phyloP scores from a whole-genome alignment of 352 stramenopile genomes.

The Globisporangium acanthophoron region DNA sequence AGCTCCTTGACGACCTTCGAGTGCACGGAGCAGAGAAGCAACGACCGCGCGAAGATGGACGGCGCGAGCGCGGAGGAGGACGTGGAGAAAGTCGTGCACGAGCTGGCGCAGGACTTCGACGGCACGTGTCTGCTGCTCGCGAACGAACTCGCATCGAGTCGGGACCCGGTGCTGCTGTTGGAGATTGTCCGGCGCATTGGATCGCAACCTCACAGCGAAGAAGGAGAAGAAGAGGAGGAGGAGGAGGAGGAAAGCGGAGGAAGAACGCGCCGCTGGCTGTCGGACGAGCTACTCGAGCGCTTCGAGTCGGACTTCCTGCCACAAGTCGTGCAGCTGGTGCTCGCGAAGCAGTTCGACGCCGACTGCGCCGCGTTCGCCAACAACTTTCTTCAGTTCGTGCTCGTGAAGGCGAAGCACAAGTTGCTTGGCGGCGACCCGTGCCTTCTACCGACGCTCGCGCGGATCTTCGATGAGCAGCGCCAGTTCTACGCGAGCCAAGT shows the following conservation, averaged over 20 bases:
- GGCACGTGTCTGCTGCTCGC: conserved; percentile 32
- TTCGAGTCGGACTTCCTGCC: conserved; percentile 51
- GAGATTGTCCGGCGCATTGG: conserved; percentile 19
- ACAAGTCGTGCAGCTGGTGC: conserved; percentile 48
- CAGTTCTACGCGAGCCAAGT: conserved; percentile 50
- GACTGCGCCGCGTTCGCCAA: conserved; percentile 28
- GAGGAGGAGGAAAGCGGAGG: not conserved
- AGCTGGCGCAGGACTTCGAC: conserved; percentile 52
- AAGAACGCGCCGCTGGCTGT: conserved; percentile 14
- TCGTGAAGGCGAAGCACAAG: conserved; percentile 21
- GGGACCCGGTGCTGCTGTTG: conserved; percentile 27
- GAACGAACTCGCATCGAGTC: conserved; percentile 26
- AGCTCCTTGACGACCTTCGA: no score
- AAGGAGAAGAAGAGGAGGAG: conserved; percentile 5
- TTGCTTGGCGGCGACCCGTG: conserved; percentile 32
- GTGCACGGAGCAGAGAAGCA: no score
- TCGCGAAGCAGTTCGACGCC: conserved; percentile 27
- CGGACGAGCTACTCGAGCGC: conserved; percentile 24
- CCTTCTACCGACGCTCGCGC: conserved; percentile 37
- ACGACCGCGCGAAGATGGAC: not conserved
- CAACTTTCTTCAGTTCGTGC: conserved; percentile 43
- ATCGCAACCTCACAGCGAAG: not conserved
- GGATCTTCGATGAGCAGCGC: conserved; percentile 52
- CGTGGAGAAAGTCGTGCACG: conserved; percentile 21
- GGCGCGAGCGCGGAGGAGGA: conserved; percentile 6